Evolutionary conservation across 495 filamentous ascomycete genomes (phyloP), one percentile per base, ranked within the genome.

Genomic region (Ramalina intermedia): DNA sequence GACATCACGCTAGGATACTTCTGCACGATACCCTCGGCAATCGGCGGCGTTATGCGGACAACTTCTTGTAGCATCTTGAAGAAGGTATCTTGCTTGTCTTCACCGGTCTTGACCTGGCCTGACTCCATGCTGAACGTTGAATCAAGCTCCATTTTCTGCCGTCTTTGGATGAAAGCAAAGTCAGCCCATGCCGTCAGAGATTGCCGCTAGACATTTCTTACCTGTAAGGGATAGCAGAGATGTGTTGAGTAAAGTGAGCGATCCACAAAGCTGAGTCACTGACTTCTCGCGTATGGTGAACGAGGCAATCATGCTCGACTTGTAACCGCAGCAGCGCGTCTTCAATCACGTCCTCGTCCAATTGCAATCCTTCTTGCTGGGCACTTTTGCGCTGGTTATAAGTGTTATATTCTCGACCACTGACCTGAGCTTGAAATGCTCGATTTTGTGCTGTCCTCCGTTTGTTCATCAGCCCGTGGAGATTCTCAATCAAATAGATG

Each of bases 81-180:
- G 52, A 80, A 91, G 0, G 79, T 88, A 54, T 91, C 86, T 17
- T 64, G 55, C 16, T 74, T 67, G 43, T 78, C 75, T 17, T 80
- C 74, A 39, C 85, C 87, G 0, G 80, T 73, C 43, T 80, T 82
- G 33, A 91, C 84, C 59, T 91, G 87, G 0, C 87, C 87, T 0
- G 67, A 64, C 37, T 87, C 86, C 79, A 90, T 87, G 64, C 86
- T 90, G 66, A 91, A 91, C 3, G 76, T 73, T 6, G 81, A 78
- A 7, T 66, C 58, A 29, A 74, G 69, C 33, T 71, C 66, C 64
- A 72, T 69, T 17, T 65, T 65, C 50, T 75, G 63, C 6, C 58
- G 64, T 12, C 72, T 57, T 42, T 23, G 27, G 0, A 35, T 40
- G 13, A 2, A 21, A 16, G 14, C 12, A 18, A 6, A 16, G n/a